A percentile compares a stretch with the other conserved stretches of the same genome.
Evolutionary conservation across 139 green algal genomes (phyloP).

Genomic region (Nannochloris sp.): DNA sequence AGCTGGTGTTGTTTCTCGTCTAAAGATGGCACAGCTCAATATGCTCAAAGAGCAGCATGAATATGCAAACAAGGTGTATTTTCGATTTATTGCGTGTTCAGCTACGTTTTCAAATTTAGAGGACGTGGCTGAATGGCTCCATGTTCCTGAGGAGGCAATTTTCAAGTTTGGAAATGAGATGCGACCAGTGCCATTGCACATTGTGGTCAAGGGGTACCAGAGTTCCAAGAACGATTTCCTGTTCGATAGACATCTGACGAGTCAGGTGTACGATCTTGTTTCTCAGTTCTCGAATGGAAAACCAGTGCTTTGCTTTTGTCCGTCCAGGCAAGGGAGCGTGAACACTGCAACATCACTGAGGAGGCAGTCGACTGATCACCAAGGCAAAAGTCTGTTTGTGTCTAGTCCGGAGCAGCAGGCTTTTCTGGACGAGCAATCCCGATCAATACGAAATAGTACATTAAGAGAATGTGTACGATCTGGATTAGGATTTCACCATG

Average conservation of each 20-base stretch:
- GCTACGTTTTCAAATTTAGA: slow-evolving; percentile 76
- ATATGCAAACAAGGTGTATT: background rate
- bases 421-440: slow-evolving; percentile 25
- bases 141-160: slow-evolving; percentile 27
- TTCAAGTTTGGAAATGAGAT: slow-evolving; percentile 79
- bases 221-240: slow-evolving; percentile 58
- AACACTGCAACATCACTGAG: slow-evolving; percentile 58
- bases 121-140: slow-evolving; percentile 69
- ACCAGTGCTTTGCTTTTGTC: slow-evolving; percentile 90
- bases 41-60: slow-evolving; percentile 33
- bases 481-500: slow-evolving; percentile 80
- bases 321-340: slow-evolving; percentile 65
- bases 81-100: slow-evolving; percentile 76
- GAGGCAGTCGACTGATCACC: slow-evolving; percentile 9
- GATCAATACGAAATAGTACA: slow-evolving; percentile 24
- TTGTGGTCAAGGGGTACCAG: slow-evolving; percentile 62
- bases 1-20: slow-evolving; percentile 64
- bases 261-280: slow-evolving; percentile 59
- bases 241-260: slow-evolving; percentile 75
- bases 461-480: slow-evolving; percentile 31
- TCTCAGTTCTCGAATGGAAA: slow-evolving; percentile 55
- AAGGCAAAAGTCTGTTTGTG: slow-evolving; percentile 24
- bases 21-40: slow-evolving; percentile 64
- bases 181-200: slow-evolving; percentile 73
- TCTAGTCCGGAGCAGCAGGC: slow-evolving; percentile 27